Evolutionary conservation across 1,139 yeast species (phyloP), one percentile per base, ranked within the genome.

Genomic region (Kodamaea derodonti): DNA sequence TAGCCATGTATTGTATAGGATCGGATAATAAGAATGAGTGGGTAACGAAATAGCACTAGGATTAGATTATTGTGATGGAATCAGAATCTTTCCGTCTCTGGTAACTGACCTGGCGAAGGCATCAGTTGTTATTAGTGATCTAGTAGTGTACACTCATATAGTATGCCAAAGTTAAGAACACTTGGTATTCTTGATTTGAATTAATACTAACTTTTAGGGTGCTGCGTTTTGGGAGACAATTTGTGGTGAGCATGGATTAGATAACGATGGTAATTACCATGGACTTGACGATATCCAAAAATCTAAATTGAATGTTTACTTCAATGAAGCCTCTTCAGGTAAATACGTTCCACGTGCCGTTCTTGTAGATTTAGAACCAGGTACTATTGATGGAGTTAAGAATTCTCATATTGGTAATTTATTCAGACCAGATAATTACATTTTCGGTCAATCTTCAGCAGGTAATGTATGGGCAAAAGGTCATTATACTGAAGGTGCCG

Each of bases 191-290:
- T n/a, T n/a, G n/a, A n/a, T n/a, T n/a, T n/a, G n/a, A n/a, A n/a
- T n/a, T n/a, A n/a, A 28, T 54, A 58, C 65, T 62, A 62, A 60
- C 67, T 25, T 20, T 4, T 48, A 78, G 84, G 95, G 97, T 66
- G 95, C 95, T 49, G 95, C 96, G 40, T 87, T 87, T 60, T 87
- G 97, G 97, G 95, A 90, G 69, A 87, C 97, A 36, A 92, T 92
- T 56, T 84, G 95, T 69, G 94, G 87, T 46, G 98, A 92, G 66
- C 98, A 92, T 57, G 97, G 97, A 31, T 77, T 92, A 55, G 97
- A 87, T 58, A 74, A 75, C 51, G 73, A 80, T 46, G 98, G 98
- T 45, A 78, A 71, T 59, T 82, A 79, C 58, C 80, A 78, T 39
- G 88, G 90, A 13, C 63, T 64, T 20, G 76, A 79, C 41, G 87